These are phyloP conservation scores for Phytophthora pseudosyringae DNA, from an alignment of 352 stramenopile species.

Conservation along the genomic window DNA sequence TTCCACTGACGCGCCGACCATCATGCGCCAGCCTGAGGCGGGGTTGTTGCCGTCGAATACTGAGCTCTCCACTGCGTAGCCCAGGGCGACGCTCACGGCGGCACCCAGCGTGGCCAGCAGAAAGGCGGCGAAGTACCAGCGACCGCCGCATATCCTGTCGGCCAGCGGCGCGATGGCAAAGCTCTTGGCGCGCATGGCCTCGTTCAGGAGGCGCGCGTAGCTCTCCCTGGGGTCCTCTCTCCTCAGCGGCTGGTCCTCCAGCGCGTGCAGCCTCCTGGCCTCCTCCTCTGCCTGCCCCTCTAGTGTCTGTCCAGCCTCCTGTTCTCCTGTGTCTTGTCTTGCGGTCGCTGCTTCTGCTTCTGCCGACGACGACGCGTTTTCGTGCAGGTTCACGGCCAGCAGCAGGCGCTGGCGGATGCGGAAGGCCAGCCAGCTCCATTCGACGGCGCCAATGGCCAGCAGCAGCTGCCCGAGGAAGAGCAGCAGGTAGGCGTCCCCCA, in stretches of 20 bases:
- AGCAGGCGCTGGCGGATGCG: slow-evolving; percentile 53
- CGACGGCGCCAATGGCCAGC: slow-evolving; percentile 46
- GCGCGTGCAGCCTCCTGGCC: slow-evolving; percentile 16
- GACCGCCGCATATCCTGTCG: slow-evolving; percentile 33
- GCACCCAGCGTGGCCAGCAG: slow-evolving; percentile 30
- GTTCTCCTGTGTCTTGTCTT: slow-evolving; percentile 8
- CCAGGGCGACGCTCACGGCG: slow-evolving; percentile 21
- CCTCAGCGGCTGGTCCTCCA: slow-evolving; percentile 24
- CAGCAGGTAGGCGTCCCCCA: slow-evolving; percentile 44
- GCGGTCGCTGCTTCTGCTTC: background rate
- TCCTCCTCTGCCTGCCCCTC: slow-evolving; percentile 21
- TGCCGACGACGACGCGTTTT: background rate
- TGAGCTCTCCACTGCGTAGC: slow-evolving; percentile 34
- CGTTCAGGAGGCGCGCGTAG: slow-evolving; percentile 28
- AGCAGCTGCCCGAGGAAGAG: slow-evolving; percentile 49
- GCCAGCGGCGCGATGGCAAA: slow-evolving; percentile 41
- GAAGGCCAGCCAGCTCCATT: slow-evolving; percentile 61
- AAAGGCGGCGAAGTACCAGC: slow-evolving; percentile 40
- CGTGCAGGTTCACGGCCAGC: slow-evolving; percentile 38
- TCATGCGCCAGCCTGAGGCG: slow-evolving; percentile 42
- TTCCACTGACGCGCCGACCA: slow-evolving; percentile 37
- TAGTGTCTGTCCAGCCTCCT: slow-evolving; percentile 2
- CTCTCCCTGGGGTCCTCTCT: slow-evolving; percentile 37
- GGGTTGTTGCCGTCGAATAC: slow-evolving; percentile 32
- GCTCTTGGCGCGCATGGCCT: slow-evolving; percentile 36